A percentile compares a stretch with the other conserved stretches of the same genome.
These are phyloP conservation scores for Herpotrichia juniperi DNA, from an alignment of 2,329 filamentous ascomycete genomes.

Conservation along the genomic window DNA sequence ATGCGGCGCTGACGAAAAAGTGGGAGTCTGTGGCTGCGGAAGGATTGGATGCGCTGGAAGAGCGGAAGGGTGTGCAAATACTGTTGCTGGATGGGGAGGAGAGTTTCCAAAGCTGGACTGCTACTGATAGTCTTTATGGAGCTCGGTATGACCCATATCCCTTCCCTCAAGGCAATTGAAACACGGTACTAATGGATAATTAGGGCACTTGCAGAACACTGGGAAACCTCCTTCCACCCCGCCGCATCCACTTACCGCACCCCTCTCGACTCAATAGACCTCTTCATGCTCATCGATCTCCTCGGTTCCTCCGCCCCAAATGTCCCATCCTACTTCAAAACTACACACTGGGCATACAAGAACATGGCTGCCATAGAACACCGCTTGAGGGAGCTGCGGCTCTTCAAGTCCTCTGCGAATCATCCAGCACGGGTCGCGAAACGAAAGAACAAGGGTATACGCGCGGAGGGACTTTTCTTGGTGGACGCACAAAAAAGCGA, in stretches of 20 bases:
- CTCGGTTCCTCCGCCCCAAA: constrained; percentile 72
- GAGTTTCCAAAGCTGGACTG: constrained; percentile 82
- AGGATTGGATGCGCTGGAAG: constrained; percentile 62
- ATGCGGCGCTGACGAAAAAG: constrained; percentile 80
- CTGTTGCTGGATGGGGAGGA: constrained; percentile 93
- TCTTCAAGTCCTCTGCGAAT: constrained; percentile 69
- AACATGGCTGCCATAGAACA: constrained; percentile 76
- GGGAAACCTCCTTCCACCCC: constrained; percentile 75
- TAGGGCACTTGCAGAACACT: constrained; percentile 76
- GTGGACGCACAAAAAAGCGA: constrained; percentile 58
- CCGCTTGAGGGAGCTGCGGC: constrained; percentile 70
- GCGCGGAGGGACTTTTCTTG: constrained; percentile 63
- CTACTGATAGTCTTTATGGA: constrained; percentile 86
- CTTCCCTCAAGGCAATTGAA: neutral
- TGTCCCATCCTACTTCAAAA: constrained; percentile 86
- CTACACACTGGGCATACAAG: constrained; percentile 93
- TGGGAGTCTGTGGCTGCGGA: constrained; percentile 72
- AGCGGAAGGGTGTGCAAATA: constrained; percentile 84
- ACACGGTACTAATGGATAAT: neutral
- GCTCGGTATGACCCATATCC: constrained; percentile 63
- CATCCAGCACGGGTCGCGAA: constrained; percentile 50
- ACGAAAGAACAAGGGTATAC: constrained; percentile 35
- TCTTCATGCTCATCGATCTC: constrained; percentile 90
- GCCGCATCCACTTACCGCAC: constrained; percentile 76
- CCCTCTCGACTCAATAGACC: constrained; percentile 77